These are phyloP conservation scores for Petrea volubilis DNA, from an alignment of 257 asterid species.

Conservation along the genomic window DNA sequence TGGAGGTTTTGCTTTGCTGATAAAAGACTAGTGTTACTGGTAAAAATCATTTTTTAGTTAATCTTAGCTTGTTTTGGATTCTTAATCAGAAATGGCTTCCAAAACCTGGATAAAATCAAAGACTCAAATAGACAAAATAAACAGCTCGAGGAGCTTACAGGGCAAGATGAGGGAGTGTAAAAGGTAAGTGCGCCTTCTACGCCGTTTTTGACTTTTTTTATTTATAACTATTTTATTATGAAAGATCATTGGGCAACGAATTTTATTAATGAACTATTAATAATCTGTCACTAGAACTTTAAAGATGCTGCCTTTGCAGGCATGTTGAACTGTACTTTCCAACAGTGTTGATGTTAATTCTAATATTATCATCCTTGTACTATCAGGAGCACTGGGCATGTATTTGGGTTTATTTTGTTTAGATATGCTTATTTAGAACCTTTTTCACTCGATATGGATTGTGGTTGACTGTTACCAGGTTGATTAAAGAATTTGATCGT, in stretches of 20 bases:
- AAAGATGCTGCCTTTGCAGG: slow-evolving; percentile 12
- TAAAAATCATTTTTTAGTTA: slow-evolving; percentile 7
- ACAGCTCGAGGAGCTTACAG: slow-evolving; percentile 92
- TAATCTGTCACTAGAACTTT: background rate
- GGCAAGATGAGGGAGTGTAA: slow-evolving; percentile 95
- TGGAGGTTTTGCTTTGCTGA: background rate
- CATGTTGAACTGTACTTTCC: slow-evolving; percentile 9
- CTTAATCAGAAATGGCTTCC: slow-evolving; percentile 81
- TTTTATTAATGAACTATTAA: background rate
- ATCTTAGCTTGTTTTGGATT: background rate
- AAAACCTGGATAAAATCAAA: slow-evolving; percentile 89
- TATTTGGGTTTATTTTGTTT: slow-evolving; percentile 4
- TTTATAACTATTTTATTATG: background rate
- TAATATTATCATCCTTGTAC: slow-evolving; percentile 4
- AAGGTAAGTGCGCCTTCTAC: slow-evolving; percentile 46
- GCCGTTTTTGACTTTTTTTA: background rate
- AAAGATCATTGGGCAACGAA: background rate
- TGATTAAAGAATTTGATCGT: slow-evolving; percentile 93
- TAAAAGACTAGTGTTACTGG: background rate
- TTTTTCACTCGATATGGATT: slow-evolving; percentile 1
- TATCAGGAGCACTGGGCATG: slow-evolving; percentile 12
- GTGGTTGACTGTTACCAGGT: slow-evolving; percentile 40
- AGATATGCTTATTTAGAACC: slow-evolving; percentile 20
- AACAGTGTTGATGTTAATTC: slow-evolving; percentile 3
- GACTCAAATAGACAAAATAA: slow-evolving; percentile 89